These are phyloP conservation scores for Suillus tomentosus DNA, from an alignment of 768 basidiomycete species.

Conservation along the genomic window DNA sequence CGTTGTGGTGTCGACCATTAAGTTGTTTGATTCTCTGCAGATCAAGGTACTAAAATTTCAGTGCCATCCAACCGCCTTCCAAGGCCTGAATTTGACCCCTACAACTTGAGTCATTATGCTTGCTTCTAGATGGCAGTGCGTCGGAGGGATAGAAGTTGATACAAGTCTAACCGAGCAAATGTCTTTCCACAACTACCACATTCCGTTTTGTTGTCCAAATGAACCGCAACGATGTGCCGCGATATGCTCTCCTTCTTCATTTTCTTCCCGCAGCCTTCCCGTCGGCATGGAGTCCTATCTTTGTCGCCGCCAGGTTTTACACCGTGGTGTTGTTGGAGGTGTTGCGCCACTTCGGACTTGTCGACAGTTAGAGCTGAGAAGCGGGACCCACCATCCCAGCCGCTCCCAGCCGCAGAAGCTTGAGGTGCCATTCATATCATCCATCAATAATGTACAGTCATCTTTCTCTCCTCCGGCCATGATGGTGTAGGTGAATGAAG, in stretches of 20 bases:
- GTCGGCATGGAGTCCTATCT: conserved; percentile 16
- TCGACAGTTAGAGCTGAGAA: background rate
- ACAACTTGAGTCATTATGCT: background rate
- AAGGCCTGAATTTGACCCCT: background rate
- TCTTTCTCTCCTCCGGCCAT: background rate
- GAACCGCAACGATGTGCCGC: conserved; percentile 28
- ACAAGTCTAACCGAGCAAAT: conserved; percentile 26
- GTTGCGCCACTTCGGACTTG: conserved; percentile 2
- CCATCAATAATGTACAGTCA: no score
- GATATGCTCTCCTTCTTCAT: conserved; percentile 31
- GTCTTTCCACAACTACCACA: conserved; percentile 20
- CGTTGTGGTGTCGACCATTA: background rate
- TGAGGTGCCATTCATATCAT: background rate
- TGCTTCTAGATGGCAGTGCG: background rate
- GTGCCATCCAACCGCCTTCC: background rate
- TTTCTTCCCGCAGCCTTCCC: conserved; percentile 20
- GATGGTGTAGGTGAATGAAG: background rate
- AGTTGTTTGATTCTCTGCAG: background rate
- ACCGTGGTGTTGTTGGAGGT: background rate
- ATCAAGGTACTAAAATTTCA: background rate
- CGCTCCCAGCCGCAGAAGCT: background rate
- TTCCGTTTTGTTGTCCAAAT: conserved; percentile 22
- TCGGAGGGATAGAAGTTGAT: no score
- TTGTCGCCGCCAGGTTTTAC: conserved; percentile 13
- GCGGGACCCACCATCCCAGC: no score